Percentiles rank a stretch among this genome's conserved stretches.
These are phyloP conservation scores for Porodaedalea pini DNA, from an alignment of 1,284 basidiomycete species.

Conservation along the genomic window DNA sequence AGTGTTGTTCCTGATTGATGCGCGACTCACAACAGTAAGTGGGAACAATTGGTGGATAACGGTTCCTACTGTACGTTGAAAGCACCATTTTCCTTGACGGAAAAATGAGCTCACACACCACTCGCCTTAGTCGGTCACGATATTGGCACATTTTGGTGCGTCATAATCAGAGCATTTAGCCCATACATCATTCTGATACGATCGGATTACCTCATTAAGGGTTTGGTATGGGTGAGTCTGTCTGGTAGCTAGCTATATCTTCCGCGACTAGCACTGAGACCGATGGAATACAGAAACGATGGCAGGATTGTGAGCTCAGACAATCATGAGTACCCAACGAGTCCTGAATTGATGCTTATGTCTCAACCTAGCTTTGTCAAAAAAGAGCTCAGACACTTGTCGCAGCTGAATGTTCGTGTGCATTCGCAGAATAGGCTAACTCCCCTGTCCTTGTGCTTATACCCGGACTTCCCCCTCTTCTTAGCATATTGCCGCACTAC, in stretches of 20 bases:
- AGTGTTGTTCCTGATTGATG: neutral
- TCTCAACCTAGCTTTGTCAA: constrained; percentile 12
- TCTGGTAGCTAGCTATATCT: constrained; percentile 13
- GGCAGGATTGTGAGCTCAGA: constrained; percentile 10
- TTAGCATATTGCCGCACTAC: constrained; percentile 30
- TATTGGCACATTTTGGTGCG: constrained; percentile 40
- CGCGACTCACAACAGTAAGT: constrained; percentile 30
- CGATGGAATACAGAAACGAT: constrained; percentile 25
- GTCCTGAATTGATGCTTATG: neutral
- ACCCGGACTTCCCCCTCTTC: neutral
- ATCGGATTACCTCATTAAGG: too few relatives aligned
- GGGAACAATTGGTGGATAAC: constrained; percentile 35
- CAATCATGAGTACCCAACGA: neutral
- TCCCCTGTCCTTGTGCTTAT: neutral
- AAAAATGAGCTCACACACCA: neutral
- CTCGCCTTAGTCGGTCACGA: constrained; percentile 29
- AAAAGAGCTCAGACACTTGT: constrained; percentile 2
- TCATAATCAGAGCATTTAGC: constrained; percentile 4
- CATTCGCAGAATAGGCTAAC: neutral
- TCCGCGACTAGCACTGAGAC: constrained; percentile 2
- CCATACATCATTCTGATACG: constrained; percentile 1
- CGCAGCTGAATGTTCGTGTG: constrained; percentile 13
- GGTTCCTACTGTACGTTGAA: constrained; percentile 31
- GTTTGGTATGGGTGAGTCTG: constrained; percentile 36
- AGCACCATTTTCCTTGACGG: neutral